Base-by-base conservation (phyloP, 495 filamentous ascomycete genomes). In the Penicillium cataractarum region DNA sequence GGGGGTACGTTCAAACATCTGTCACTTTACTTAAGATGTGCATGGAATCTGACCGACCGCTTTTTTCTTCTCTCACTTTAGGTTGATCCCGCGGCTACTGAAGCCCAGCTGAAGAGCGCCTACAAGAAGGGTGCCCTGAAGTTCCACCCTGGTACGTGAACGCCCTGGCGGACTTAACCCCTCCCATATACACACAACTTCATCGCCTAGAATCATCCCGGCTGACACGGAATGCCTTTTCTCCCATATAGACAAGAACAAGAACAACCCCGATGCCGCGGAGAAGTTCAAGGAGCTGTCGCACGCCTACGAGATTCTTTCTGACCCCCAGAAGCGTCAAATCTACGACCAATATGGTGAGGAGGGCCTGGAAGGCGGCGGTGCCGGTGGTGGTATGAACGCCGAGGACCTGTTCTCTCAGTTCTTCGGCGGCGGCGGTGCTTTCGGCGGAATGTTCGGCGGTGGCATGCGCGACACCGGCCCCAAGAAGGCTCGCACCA, bases 271-370 rank as follows among this genome's bases (percentile, higher is more conserved):
- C 42, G 91, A 91, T 27, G 92, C 95, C 46, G 92, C 92, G 56
- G 92, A 97, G 55, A 98, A 97, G 76, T 98, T 99, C 87, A 97
- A 98, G 81, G 94, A 97, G 70, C 84, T 98, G 52, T 96, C 92
- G 57, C 89, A 93, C 65, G 95, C 95, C 33, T 98, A 97, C 76
- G 96, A 99, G 79, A 85, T 91, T 64, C 87, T 99, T 22, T 93
- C 90, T 61, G 96, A 99, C 68, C 77, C 90, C 27, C 87, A 98
- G 77, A 97, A 97, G 83, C 91, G 95, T 64, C 75, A 84, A 63
- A 70, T 97, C 60, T 99, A 99, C 76, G 95, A 99, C 71, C 92
- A 97, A 70, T 96, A 94, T 88, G 95, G 95, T 67, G 92, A 98
- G 78, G 93, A 96, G 67, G 95, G 95, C 57, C 84, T 99, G 27